These are phyloP conservation scores for Eremothecium gossypii DNA, from an alignment of 1,139 yeast genomes.

Conservation along the genomic window DNA sequence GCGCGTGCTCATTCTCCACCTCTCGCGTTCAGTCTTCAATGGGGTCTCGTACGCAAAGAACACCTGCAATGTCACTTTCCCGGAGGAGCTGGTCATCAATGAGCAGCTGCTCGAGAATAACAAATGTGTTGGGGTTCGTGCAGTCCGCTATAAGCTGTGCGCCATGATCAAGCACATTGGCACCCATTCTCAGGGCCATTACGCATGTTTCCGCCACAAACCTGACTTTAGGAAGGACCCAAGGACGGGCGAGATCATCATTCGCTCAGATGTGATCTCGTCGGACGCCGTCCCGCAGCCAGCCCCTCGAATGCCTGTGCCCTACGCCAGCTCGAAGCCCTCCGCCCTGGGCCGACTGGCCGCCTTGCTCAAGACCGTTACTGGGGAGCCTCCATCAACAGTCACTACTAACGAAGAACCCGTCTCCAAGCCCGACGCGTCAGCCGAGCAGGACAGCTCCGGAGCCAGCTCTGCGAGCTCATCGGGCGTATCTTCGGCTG, in stretches of 20 bases:
- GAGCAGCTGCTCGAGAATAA: constrained; percentile 30
- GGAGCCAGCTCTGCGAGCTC: no score
- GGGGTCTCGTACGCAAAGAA: constrained; percentile 69
- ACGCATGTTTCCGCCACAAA: constrained; percentile 67
- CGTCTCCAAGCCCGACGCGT: no score
- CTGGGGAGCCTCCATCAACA: no score
- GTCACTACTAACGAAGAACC: no score
- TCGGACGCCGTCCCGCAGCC: not conserved
- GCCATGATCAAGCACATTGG: constrained; percentile 83
- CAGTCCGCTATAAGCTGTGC: constrained; percentile 45
- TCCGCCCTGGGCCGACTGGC: no score
- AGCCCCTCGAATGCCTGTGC: no score
- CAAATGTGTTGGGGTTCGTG: constrained; percentile 12
- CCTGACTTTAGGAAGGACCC: constrained; percentile 49
- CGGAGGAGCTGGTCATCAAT: constrained; percentile 45
- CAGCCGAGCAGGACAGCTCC: no score
- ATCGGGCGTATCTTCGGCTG: no score
- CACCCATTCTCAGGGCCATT: constrained; percentile 84
- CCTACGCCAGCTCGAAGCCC: no score
- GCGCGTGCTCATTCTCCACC: constrained; percentile 59
- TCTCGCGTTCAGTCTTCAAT: constrained; percentile 71
- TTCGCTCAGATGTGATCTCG: constrained; percentile 28
- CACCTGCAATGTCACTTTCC: constrained; percentile 61
- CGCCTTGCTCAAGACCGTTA: no score
- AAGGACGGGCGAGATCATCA: constrained; percentile 37